Conservation (phyloP, 2,329 filamentous ascomycete genomes). For the Daldinia sp. region DNA sequence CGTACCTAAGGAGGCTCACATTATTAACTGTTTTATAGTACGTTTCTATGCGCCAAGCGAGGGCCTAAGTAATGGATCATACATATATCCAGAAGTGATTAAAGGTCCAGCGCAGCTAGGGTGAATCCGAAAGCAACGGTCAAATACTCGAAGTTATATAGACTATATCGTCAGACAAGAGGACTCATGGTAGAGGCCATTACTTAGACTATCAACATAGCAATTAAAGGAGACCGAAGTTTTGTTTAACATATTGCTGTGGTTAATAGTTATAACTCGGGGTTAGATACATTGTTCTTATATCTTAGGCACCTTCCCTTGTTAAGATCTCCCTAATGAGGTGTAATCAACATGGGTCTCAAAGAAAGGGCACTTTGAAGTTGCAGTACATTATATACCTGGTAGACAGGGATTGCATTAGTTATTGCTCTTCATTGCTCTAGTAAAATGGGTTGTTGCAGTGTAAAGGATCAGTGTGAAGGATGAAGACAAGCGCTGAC, state of each 20-base stretch:
- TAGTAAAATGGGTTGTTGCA: too few relatives aligned
- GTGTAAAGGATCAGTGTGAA: too few relatives aligned
- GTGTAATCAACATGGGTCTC: too few relatives aligned
- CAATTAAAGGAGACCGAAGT: background rate
- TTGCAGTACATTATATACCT: background rate
- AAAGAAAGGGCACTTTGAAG: background rate
- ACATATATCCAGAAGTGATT: slow-evolving; percentile 7
- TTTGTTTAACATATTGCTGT: too few relatives aligned
- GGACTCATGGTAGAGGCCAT: background rate
- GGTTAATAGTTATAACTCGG: too few relatives aligned
- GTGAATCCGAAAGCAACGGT: background rate
- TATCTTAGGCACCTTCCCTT: too few relatives aligned
- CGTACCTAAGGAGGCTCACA: background rate
- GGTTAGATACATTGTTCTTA: background rate
- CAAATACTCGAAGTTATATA: background rate
- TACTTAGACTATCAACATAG: background rate
- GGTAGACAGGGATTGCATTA: too few relatives aligned
- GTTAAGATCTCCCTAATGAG: too few relatives aligned
- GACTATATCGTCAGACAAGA: background rate
- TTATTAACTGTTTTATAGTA: background rate
- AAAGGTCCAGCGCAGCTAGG: background rate
- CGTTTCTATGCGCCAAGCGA: background rate
- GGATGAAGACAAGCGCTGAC: too few relatives aligned
- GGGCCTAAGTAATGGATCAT: slow-evolving; percentile 4
- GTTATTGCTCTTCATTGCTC: too few relatives aligned